Base-by-base conservation (phyloP, 2,329 filamentous ascomycete species). In the Ophiostoma triangulosporum region DNA sequence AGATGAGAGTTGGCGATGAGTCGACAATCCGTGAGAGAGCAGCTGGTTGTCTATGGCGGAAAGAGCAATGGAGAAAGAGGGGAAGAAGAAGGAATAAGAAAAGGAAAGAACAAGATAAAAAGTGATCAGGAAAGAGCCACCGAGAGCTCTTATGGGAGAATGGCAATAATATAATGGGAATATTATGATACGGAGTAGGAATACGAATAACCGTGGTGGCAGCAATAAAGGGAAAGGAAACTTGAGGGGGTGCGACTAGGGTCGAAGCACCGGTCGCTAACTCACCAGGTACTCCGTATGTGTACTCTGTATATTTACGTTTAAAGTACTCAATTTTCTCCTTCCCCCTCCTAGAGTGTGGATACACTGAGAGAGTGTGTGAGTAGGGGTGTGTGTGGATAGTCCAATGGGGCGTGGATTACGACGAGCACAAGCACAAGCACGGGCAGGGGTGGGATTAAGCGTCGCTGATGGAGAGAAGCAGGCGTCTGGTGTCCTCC, bases 201-300 rank as follows among this genome's bases (percentile, higher is more conserved):
- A n/a, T n/a, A n/a, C n/a, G n/a, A n/a, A n/a, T n/a, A n/a, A n/a
- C n/a, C n/a, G n/a, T n/a, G n/a, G n/a, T n/a, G n/a, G n/a, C n/a
- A n/a, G n/a, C n/a, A n/a, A n/a, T 43, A 32, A 35, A 36, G 50
- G n/a, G 50, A 50, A 33, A 48, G 49, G 50, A 31, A 43, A 48
- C n/a, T 40, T 9, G n/a, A 40, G 32, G 43, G 43, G 22, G 43
- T 46, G 43, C 43, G 27, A 14, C 43, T 46, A 46, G 24, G 27
- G 43, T 12, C 38, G 38, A 43, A 31, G 35, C 35, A 38, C 20
- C n/a, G 35, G 35, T 38, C n/a, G n/a, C 20, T 38, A n/a, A 8
- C 20, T 38, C 35, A n/a, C n/a, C n/a, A n/a, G n/a, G n/a, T n/a
- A n/a, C n/a, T n/a, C n/a, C n/a, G n/a, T n/a, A n/a, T n/a, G n/a